These are phyloP conservation scores for Fusarium odoratissimum DNA, from an alignment of 2,329 filamentous ascomycete genomes.

Conservation along the genomic window DNA sequence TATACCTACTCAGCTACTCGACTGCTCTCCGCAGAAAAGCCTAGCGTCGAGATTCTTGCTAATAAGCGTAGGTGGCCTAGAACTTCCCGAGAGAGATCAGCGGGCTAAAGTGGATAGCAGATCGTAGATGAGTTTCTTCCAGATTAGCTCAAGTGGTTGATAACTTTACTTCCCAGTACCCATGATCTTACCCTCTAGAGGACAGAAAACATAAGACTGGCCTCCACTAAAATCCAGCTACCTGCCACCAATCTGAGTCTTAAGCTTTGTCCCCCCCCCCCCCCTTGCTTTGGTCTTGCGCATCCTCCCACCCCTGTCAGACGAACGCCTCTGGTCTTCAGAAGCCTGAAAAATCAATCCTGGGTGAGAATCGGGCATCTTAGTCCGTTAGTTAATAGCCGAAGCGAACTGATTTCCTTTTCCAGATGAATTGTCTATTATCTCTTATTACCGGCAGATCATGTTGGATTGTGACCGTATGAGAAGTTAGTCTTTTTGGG, in stretches of 20 bases:
- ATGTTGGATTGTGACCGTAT: background rate
- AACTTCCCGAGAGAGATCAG: conserved; percentile 30
- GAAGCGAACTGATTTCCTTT: background rate
- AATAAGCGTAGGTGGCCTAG: conserved; percentile 20
- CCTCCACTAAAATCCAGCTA: background rate
- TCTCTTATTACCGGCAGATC: background rate
- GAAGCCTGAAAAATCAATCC: background rate
- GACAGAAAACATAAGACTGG: background rate
- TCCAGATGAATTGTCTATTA: background rate
- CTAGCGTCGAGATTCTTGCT: background rate
- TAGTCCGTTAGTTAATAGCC: background rate
- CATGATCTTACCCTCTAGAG: background rate
- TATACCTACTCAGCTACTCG: background rate
- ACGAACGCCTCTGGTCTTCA: background rate
- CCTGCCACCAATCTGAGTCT: background rate
- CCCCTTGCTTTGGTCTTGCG: background rate
- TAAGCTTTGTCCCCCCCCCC: background rate
- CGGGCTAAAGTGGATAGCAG: conserved; percentile 25
- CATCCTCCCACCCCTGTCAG: conserved; percentile 37
- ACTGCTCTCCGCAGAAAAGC: background rate
- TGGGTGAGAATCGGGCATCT: background rate
- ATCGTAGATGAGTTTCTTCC: conserved; percentile 6
- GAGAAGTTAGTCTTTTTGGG: background rate
- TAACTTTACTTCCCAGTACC: conserved; percentile 1
- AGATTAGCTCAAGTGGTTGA: conserved; percentile 34